Evolutionary conservation across 2,329 filamentous ascomycete genomes (phyloP).

Genomic region (Phyllosticta citriasiana): DNA sequence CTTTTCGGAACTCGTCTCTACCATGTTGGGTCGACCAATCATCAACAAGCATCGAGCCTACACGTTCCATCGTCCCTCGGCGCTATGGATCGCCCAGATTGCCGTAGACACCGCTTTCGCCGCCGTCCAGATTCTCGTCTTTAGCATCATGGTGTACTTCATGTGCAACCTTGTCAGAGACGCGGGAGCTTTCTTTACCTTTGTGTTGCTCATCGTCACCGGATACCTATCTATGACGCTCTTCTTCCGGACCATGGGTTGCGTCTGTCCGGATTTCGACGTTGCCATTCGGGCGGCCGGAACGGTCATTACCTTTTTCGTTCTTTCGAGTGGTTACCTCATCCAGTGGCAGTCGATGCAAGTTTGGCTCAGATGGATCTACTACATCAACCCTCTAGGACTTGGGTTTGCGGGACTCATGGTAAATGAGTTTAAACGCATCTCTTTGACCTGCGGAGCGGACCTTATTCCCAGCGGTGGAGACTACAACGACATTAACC

Average conservation of each 20-base stretch:
- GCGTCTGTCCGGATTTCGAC: slow-evolving; percentile 70
- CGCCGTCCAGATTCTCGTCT: slow-evolving; percentile 58
- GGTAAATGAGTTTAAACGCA: slow-evolving; percentile 71
- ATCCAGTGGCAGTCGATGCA: slow-evolving; percentile 70
- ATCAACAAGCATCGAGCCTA: slow-evolving; percentile 79
- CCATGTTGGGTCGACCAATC: slow-evolving; percentile 67
- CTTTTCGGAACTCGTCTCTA: slow-evolving; percentile 64
- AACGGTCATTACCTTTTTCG: slow-evolving; percentile 69
- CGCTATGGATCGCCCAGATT: slow-evolving; percentile 75
- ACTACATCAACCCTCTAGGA: slow-evolving; percentile 65
- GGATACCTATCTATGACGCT: slow-evolving; percentile 73
- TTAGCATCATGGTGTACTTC: slow-evolving; percentile 65
- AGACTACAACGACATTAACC: slow-evolving; percentile 57
- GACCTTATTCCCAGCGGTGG: slow-evolving; percentile 61
- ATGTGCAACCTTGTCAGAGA: slow-evolving; percentile 71
- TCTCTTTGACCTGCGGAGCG: slow-evolving; percentile 58
- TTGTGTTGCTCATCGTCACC: slow-evolving; percentile 64
- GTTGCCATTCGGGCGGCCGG: slow-evolving; percentile 74
- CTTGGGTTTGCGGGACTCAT: slow-evolving; percentile 69
- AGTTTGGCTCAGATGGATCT: slow-evolving; percentile 71
- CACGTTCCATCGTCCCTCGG: slow-evolving; percentile 72
- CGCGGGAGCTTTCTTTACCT: slow-evolving; percentile 74
- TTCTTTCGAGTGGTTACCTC: slow-evolving; percentile 71
- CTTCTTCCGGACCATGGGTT: slow-evolving; percentile 74
- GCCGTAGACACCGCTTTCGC: slow-evolving; percentile 67